Evolutionary conservation across 176 grass and related monocot species (phyloP), one percentile per base, ranked within the genome.

Genomic region (Aegilops longissima): DNA sequence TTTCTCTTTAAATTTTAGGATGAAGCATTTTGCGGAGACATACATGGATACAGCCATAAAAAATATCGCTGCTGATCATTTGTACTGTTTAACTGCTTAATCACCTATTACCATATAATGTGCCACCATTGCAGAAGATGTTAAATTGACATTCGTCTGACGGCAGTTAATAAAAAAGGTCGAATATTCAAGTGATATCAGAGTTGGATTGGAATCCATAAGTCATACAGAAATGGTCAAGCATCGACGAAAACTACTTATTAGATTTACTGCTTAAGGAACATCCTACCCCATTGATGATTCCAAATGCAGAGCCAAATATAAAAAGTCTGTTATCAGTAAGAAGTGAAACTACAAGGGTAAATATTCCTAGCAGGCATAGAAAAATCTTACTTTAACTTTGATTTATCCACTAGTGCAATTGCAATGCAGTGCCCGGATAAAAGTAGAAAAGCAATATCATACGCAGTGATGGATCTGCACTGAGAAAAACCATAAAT

Each of bases 371-470:
- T 40, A 25, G 7, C 0, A 61, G 21, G 11, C 12, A 49, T 2
- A 20, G 69, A 61, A 61, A 54, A 54, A n/a, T 49, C 80, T 89
- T 83, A 99, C 97, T 84, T 89, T 73, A 99, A 87, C 74, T 99
- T 99, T 36, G 92, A 93, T 89, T 99, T 99, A 87, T 99, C 94
- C 90, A 99, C 92, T 83, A 99, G 81, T 30, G 97, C 94, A 80
- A 99, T 88, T 70, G 92, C 97, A 81, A 99, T 92, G 42, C 90
- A 94, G 42, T 94, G 85, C 16, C 94, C 92, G 0, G 94, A 96
- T 70, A 99, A 89, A 33, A 99, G 71, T 63, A 96, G 94, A 86
- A 93, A 80, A 82, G 94, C 88, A 81, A 99, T 93, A 64, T 99
- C 92, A 83, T 91, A 87, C 17, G 84, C 92, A 54, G 92, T 94